These are phyloP conservation scores for Medicago ruthenica DNA, from an alignment of 306 rosid genomes.

Conservation along the genomic window DNA sequence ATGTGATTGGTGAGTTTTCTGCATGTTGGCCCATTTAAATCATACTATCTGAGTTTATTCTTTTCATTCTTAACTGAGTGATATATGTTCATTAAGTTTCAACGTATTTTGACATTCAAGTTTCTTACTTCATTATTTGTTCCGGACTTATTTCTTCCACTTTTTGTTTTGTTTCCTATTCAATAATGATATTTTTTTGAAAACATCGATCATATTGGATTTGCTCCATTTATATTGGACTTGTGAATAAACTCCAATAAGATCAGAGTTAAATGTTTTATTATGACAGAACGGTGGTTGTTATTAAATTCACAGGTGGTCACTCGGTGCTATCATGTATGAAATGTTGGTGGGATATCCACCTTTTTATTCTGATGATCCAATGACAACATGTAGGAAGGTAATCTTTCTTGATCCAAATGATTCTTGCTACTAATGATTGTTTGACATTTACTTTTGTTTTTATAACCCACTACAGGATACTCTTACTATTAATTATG, in stretches of 20 bases:
- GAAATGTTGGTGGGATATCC: constrained; percentile 99
- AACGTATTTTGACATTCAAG: constrained; percentile 14
- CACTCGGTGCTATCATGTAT: constrained; percentile 99
- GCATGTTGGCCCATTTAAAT: constrained; percentile 9
- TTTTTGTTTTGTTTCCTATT: constrained; percentile 14
- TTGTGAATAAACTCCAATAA: constrained; percentile 7
- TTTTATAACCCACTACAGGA: constrained; percentile 4
- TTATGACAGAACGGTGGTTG: constrained; percentile 35
- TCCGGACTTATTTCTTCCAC: not conserved
- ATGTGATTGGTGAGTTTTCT: constrained; percentile 91
- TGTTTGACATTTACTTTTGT: constrained; percentile 13
- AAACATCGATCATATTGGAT: constrained; percentile 3
- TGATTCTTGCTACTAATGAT: constrained; percentile 2
- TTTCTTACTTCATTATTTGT: constrained; percentile 6
- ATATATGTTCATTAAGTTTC: constrained; percentile 34
- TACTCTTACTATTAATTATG: constrained; percentile 21
- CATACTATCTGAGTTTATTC: constrained; percentile 27
- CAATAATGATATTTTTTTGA: not conserved
- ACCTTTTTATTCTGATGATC: constrained; percentile 98
- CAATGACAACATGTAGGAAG: constrained; percentile 98
- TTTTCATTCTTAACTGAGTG: constrained; percentile 30
- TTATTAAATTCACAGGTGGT: constrained; percentile 76
- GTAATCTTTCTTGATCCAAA: constrained; percentile 52
- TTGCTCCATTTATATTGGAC: constrained; percentile 28
- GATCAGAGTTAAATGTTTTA: constrained; percentile 21